Conservation (phyloP, 345 rosid genomes). For the Eucalyptus globulus region DNA sequence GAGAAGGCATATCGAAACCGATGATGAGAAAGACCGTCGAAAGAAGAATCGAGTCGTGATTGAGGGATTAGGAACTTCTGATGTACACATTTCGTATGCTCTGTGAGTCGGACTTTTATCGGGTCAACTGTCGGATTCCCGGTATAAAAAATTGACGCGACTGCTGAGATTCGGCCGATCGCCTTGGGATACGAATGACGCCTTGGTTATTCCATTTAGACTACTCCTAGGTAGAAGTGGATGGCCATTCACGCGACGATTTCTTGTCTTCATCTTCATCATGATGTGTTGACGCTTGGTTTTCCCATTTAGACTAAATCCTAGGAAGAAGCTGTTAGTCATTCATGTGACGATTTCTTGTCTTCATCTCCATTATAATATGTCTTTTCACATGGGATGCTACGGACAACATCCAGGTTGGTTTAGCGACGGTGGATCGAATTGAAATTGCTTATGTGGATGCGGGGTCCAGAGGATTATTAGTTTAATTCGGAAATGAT, state of each 20-base stretch:
- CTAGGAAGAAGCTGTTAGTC: neutral
- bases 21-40: neutral
- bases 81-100: neutral
- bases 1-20: neutral
- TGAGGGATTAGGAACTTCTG: neutral
- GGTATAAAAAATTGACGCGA: neutral
- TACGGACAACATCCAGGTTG: neutral
- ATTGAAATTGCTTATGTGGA: neutral
- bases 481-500: neutral
- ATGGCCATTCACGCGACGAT: neutral
- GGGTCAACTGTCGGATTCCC: too few species aligned
- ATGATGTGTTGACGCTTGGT: neutral
- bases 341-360: neutral
- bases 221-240: neutral
- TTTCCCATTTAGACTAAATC: neutral
- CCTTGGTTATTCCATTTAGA: neutral
- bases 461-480: neutral
- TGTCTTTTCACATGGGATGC: neutral
- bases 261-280: neutral
- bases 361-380: neutral
- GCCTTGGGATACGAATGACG: neutral
- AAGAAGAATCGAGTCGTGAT: neutral
- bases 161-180: neutral
- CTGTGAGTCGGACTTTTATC: neutral
- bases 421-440: neutral